Conservation (phyloP, 108 stramenopile genomes). For the Hondaea fermentalgiana region DNA sequence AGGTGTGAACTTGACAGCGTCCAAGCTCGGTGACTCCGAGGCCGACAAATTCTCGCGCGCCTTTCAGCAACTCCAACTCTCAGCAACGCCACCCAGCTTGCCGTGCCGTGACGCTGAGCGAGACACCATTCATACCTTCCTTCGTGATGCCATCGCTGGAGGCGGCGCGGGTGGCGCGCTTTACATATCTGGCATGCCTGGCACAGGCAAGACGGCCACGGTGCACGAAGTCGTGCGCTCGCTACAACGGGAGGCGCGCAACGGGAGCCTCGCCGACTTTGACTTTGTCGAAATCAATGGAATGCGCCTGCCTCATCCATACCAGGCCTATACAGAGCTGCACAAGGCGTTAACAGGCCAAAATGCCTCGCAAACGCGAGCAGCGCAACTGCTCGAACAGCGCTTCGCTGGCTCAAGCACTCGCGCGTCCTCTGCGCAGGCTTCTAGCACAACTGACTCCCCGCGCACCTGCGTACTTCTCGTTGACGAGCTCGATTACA, state of each 20-base stretch:
- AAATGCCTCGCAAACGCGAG: constrained; percentile 20
- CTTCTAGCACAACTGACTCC: neutral
- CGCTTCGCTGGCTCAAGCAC: constrained; percentile 22
- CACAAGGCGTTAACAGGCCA: constrained; percentile 26
- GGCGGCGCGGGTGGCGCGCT: constrained; percentile 24
- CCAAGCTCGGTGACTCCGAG: neutral
- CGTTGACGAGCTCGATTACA: constrained; percentile 91
- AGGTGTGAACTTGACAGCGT: neutral
- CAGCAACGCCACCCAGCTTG: neutral
- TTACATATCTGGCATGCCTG: constrained; percentile 51
- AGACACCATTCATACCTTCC: neutral
- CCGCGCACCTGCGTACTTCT: constrained; percentile 54
- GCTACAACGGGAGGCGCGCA: neutral
- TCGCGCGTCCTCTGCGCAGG: neutral
- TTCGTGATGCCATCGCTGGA: neutral
- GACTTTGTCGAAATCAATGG: constrained; percentile 41
- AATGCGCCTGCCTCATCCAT: constrained; percentile 35
- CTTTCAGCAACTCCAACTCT: constrained; percentile 12
- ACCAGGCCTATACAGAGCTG: constrained; percentile 40
- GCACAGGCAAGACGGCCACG: constrained; percentile 54
- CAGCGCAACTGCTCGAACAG: constrained; percentile 25
- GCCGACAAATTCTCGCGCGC: neutral
- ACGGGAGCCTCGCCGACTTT: constrained; percentile 23
- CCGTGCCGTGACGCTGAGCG: constrained; percentile 26
- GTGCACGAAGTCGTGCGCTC: constrained; percentile 31